Conservation (phyloP, 2,329 filamentous ascomycete species). For the Colletotrichum truncatum region DNA sequence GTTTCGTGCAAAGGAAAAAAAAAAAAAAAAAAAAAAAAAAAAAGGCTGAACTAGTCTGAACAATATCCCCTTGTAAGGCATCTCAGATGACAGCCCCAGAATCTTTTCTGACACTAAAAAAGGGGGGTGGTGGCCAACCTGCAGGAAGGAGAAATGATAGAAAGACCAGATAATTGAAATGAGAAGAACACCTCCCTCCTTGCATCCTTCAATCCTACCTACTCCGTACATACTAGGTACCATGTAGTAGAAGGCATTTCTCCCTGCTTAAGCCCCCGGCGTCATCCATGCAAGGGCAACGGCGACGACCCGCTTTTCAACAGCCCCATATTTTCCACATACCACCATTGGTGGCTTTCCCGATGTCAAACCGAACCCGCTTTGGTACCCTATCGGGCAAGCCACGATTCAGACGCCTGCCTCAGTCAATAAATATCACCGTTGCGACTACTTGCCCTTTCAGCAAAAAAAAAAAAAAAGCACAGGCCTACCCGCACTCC, state of each 20-base stretch:
- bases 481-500: neutral
- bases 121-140: neutral
- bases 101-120: neutral
- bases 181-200: neutral
- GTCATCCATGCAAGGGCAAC: neutral
- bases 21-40: too few species aligned
- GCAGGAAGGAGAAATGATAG: neutral
- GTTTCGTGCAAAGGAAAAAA: constrained; percentile 13
- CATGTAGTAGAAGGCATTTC: too few species aligned
- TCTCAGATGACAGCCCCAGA: constrained; percentile 5
- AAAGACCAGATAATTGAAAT: neutral
- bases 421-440: neutral
- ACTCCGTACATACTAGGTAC: too few species aligned
- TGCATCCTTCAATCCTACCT: too few species aligned
- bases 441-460: neutral
- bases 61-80: neutral
- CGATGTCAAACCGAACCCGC: neutral
- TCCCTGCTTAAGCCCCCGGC: too few species aligned
- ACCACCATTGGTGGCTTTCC: too few species aligned
- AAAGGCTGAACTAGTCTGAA: too few species aligned
- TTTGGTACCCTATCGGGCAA: neutral
- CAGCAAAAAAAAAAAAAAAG: neutral
- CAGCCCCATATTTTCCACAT: neutral
- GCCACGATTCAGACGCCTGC: neutral
- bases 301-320: neutral